Base-by-base conservation (phyloP, 2,329 filamentous ascomycete species). In the Ophiosphaerella herpotricha region DNA sequence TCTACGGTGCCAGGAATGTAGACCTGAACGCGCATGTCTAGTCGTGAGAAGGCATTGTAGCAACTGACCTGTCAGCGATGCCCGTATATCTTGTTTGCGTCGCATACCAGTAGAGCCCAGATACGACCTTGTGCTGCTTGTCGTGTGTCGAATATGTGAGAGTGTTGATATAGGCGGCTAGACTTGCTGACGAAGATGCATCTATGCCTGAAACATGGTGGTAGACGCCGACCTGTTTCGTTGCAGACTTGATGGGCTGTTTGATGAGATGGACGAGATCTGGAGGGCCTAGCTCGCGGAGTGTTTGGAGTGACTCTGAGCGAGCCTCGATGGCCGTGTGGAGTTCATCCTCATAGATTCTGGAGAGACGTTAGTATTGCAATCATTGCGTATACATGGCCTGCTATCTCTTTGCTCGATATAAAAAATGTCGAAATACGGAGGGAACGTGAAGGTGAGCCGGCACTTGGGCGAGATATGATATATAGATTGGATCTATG, bases 11-110 rank as follows among this genome's bases (percentile, higher is more conserved):
- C 94, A 14, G 94, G 94, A 58, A 99, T 97, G 58, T 92, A 93
- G 52, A 99, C 93, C 70, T 97, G 92, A 11, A 99, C 93, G 54
- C 94, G 91, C 94, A 99, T 99, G 70, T 99, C 94, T 45, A 97
- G 82, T 58, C 95, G 85, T 5, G 94, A 97, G 75, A 99, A 97
- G 59, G 94, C 94, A 90, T 99, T 99, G 82, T 99, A 99, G 77
- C 94, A 99, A 77, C 82, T 85, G 67, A 29, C 64, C 44, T 55
- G 73, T 76, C 66, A 71, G 70, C 52, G 34, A 43, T 45, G 29
- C 46, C 41, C 39, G 26, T 24, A 39, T 34, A 37, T 24, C 23
- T 35, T 21, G 24, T 33, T 29, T 11, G 21, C 16, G 23, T 39
- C 24, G 37, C 81, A 59, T 80, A 94, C 90, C 94, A 97, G 77